Evolutionary conservation across 495 filamentous ascomycete species (phyloP), one percentile per base, ranked within the genome.

Genomic region (Penicillium verhagenii): DNA sequence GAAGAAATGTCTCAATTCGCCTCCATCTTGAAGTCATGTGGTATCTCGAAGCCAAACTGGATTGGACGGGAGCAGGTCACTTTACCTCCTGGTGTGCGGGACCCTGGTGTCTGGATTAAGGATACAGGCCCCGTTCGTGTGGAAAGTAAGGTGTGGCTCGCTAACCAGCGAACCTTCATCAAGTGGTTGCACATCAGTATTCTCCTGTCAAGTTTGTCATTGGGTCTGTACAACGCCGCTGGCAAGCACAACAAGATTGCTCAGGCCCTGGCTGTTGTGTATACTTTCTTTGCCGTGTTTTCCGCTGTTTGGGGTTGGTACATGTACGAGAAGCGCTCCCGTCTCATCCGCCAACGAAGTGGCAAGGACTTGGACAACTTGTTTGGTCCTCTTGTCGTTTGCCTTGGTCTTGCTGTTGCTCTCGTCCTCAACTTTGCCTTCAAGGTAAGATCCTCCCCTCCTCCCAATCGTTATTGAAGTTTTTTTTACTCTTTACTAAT

Each of bases 81-180:
- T 19, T 75, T 98, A 21, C 94, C 94, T 0, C 87, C 89, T 4
- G 95, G 95, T 18, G 89, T 98, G n/a, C 80, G 74, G 28, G 83
- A 93, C 53, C 94, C 94, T 9, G 83, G 80, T 1, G 78, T 80
- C 42, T 91, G 92, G 82, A 87, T 98, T 74, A 98, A 97, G 76
- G 93, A 98, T 70, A 78, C 88, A 0, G 92, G 93, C 0, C 90
- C 91, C 1, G 79, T 97, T 29, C 83, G 89, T 48, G 91, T 98
- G 35, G 94, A 98, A 71, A 89, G 90, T 37, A 98, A 98, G 72
- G 93, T 98, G 6, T 98, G 94, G 92, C 87, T 98, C 29, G 94
- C 94, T 45, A 98, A 98, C 67, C 90, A 98, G 73, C 84, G 94
- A 42, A 98, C 94, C 0, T 98, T 96, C 63, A 84, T 98, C 68